Conservation (phyloP, 345 rosid genomes). For the Eucalyptus microcorys region DNA sequence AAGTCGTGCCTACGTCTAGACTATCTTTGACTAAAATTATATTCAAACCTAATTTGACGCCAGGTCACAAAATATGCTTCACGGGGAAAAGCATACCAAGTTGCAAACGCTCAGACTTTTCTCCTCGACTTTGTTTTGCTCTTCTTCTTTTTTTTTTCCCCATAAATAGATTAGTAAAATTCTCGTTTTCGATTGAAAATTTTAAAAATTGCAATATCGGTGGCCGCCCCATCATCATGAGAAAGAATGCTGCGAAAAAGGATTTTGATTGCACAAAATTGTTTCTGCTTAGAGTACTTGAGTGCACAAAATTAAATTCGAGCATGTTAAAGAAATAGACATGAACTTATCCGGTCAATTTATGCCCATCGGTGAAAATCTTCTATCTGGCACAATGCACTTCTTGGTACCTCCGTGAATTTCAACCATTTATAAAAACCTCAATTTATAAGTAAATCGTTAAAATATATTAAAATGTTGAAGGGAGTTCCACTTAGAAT, state of each 20-base stretch:
- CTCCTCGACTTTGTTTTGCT: not conserved
- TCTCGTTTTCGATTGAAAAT: not conserved
- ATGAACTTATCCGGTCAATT: not conserved
- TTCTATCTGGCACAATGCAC: not conserved
- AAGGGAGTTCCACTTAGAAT: not conserved
- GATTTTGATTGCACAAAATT: not conserved
- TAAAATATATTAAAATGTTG: not conserved
- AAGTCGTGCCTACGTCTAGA: not conserved
- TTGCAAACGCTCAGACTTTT: not conserved
- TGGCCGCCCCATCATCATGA: not conserved
- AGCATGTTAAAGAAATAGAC: not conserved
- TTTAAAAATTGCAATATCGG: not conserved
- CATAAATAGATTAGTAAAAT: not conserved
- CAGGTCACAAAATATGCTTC: not conserved
- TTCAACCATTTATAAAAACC: not conserved
- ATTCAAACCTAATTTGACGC: not conserved
- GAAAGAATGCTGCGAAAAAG: not conserved
- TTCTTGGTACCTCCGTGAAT: not conserved
- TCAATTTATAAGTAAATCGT: not conserved
- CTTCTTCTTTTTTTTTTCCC: not conserved
- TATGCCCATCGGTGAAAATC: not conserved
- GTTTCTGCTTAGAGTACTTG: not conserved
- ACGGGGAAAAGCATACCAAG: not conserved
- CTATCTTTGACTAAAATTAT: not conserved
- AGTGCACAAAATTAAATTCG: not conserved